Evolutionary conservation across 2,329 filamentous ascomycete species (phyloP).

Genomic region (Fusarium tricinctum): DNA sequence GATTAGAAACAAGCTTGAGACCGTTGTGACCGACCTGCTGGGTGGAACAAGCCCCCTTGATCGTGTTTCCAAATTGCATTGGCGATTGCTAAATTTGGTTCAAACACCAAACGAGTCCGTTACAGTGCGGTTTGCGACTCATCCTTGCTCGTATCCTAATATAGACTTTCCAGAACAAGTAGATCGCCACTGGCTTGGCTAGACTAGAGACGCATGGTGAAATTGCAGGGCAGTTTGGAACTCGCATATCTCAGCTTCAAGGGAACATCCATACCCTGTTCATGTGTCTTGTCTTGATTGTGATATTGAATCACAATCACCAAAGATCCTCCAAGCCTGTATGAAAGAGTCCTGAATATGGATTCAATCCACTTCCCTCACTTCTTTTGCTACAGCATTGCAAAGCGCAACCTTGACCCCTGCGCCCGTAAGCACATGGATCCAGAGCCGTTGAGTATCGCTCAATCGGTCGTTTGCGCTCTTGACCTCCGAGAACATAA

Average conservation of each 20-base stretch:
- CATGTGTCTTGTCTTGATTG: slow-evolving; percentile 18
- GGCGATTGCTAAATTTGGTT: slow-evolving; percentile 47
- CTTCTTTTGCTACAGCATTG: slow-evolving; percentile 70
- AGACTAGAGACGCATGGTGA: slow-evolving; percentile 14
- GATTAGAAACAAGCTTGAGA: slow-evolving; percentile 50
- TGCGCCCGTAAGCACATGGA: slow-evolving; percentile 88
- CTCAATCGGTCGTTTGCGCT: slow-evolving; percentile 92
- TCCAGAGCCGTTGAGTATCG: slow-evolving; percentile 97
- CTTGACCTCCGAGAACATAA: slow-evolving; percentile 85
- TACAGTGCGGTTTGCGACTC: slow-evolving; percentile 4
- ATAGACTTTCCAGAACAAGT: slow-evolving; percentile 29
- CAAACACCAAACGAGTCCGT: slow-evolving; percentile 4
- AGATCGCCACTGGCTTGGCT: slow-evolving; percentile 13
- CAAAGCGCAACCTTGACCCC: slow-evolving; percentile 89
- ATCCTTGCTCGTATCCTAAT: slow-evolving; percentile 29
- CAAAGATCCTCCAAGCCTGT: slow-evolving; percentile 14
- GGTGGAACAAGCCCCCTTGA: slow-evolving; percentile 41
- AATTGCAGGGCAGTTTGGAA: slow-evolving; percentile 24
- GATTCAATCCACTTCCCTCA: slow-evolving; percentile 59
- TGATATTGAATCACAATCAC: slow-evolving; percentile 34
- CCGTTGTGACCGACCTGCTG: slow-evolving; percentile 42
- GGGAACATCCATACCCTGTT: slow-evolving; percentile 25
- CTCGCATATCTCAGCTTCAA: slow-evolving; percentile 10
- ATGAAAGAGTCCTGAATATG: slow-evolving; percentile 27
- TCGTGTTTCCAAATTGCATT: slow-evolving; percentile 38